These are phyloP conservation scores for Rhizopogon vinicolor DNA, from an alignment of 768 basidiomycete species.

Conservation along the genomic window DNA sequence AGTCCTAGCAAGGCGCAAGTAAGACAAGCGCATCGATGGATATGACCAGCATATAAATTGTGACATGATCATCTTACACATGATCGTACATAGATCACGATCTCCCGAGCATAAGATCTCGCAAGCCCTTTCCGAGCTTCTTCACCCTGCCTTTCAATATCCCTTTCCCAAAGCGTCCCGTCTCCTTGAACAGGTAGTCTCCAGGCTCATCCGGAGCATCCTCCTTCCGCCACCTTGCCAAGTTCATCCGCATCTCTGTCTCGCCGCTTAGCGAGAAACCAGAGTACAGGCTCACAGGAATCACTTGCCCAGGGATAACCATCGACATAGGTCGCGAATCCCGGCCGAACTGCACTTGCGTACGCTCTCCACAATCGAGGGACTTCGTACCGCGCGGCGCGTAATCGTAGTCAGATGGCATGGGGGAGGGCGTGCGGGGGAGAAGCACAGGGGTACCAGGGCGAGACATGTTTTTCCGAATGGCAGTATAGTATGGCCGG, in stretches of 20 bases:
- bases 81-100: constrained; percentile 8
- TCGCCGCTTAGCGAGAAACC: constrained; percentile 60
- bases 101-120: constrained; percentile 24
- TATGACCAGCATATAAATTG: neutral
- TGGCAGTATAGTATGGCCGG: constrained; percentile 52
- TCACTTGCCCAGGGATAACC: constrained; percentile 16
- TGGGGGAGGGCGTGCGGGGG: constrained; percentile 23
- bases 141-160: constrained; percentile 22
- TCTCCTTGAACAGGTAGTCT: constrained; percentile 27
- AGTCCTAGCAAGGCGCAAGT: neutral
- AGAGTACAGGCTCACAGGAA: constrained; percentile 12
- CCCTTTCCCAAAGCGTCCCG: constrained; percentile 11
- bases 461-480: constrained; percentile 43
- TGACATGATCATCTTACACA: neutral
- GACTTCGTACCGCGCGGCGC: constrained; percentile 27
- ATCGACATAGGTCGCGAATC: constrained; percentile 25
- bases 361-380: constrained; percentile 23
- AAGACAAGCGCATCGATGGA: neutral
- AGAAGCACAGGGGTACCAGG: constrained; percentile 30
- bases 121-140: constrained; percentile 26
- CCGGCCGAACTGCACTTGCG: constrained; percentile 10
- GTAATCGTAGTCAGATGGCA: constrained; percentile 17
- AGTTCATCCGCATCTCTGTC: constrained; percentile 52
- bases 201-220: constrained; percentile 26
- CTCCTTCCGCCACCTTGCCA: constrained; percentile 35